Evolutionary conservation across 108 stramenopile species (phyloP).

Genomic region (Epithemia pelagica): DNA sequence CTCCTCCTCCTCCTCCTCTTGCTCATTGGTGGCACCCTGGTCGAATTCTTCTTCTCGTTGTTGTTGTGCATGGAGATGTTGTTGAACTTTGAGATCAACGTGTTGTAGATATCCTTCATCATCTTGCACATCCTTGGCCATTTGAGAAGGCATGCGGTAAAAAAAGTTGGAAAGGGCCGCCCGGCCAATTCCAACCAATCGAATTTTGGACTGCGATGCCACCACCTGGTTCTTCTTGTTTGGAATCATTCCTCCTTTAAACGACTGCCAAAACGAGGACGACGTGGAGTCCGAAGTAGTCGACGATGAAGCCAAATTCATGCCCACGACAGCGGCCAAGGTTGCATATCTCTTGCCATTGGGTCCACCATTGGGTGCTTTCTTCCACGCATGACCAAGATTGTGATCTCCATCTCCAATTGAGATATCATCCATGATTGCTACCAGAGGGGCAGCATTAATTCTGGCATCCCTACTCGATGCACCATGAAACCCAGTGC

Average conservation of each 20-base stretch:
- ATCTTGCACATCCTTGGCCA: no score
- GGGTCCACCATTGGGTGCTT: not conserved
- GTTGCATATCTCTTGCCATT: constrained; percentile 30
- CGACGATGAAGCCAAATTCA: constrained; percentile 12
- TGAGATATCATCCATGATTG: constrained; percentile 16
- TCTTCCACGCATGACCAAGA: constrained; percentile 34
- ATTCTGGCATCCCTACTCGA: no score
- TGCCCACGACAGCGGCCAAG: constrained; percentile 56
- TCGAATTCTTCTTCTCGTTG: constrained; percentile 13
- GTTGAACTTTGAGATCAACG: constrained; percentile 10
- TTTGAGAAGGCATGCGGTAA: no score
- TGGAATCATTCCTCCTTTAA: not conserved
- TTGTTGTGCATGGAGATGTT: constrained; percentile 17
- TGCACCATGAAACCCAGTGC: no score
- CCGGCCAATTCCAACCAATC: constrained; percentile 14
- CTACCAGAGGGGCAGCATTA: no score
- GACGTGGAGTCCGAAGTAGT: not conserved
- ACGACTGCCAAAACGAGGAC: not conserved
- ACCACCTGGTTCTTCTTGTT: not conserved
- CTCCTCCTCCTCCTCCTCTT: constrained; percentile 18
- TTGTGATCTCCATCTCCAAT: constrained; percentile 51
- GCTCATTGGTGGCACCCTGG: not conserved
- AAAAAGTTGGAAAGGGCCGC: no score
- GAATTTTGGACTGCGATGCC: constrained; percentile 29
- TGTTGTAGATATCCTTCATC: constrained; percentile 33